Evolutionary conservation across 2,329 filamentous ascomycete genomes (phyloP), one percentile per base, ranked within the genome.

Genomic region (Aurifilum marmelostoma): DNA sequence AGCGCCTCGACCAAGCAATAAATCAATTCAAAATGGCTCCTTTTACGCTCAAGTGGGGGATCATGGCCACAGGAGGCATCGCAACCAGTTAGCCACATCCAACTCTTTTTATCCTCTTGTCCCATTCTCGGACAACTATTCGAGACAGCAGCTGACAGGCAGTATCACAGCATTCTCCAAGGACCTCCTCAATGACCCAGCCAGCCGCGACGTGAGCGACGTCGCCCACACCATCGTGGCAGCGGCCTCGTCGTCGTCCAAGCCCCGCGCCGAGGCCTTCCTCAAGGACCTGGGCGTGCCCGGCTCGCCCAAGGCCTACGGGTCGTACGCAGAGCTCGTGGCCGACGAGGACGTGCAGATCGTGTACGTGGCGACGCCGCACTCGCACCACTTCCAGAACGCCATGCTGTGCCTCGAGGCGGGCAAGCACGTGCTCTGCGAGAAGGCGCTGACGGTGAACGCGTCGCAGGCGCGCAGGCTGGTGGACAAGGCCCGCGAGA

Each of bases 301-400:
- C 3, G 81, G 85, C 24, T 84, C 88, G 9, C 90, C 91, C 68
- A 88, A 88, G 74, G 85, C 90, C 12, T 97, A 97, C 77, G 92
- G 91, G 69, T 92, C 90, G 14, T 97, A 97, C 80, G 85, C 89
- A 71, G 92, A 94, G 77, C 87, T 97, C 37, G 93, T 95, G 34
- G 86, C 87, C 64, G 92, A 97, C 77, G 83, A 90, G 8, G 87
- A 92, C 75, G 87, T 97, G 73, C 92, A 97, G 79, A 92, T 97
- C 74, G 81, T 97, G 80, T 97, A 97, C 79, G 88, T 97, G 67
- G 93, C 93, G 32, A 97, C 94, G 4, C 94, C 94, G 21, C 94
- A 97, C 82, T 94, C 92, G 75, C 94, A 97, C 79, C 94, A 97
- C 83, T 97, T 94, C 83, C 93, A 97, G 79, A 95, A 97, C 80